Conservation (phyloP, 805 yeast species). For the Lipomyces oligophaga region DNA sequence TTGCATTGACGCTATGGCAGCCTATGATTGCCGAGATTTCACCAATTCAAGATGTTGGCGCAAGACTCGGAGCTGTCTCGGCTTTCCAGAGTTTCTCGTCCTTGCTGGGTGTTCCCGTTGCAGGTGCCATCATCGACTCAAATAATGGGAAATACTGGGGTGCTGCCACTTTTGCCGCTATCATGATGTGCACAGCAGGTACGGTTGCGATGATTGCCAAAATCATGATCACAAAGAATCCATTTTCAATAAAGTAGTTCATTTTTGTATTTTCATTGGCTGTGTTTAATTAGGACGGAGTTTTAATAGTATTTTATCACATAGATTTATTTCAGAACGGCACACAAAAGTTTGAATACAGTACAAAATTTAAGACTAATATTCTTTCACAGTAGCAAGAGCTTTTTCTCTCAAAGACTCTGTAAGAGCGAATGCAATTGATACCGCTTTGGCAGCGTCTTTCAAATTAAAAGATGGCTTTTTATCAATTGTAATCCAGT, state of each 20-base stretch:
- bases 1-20: conserved; percentile 37
- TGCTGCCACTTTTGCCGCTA: conserved; percentile 29
- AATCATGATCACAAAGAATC: conserved; percentile 3
- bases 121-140: conserved; percentile 32
- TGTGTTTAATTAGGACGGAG: no score
- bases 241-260: conserved; percentile 18
- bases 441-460: conserved; percentile 30
- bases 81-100: conserved; percentile 51
- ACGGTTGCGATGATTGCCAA: conserved; percentile 4
- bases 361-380: no score
- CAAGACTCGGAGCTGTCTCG: conserved; percentile 59
- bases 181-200: conserved; percentile 18
- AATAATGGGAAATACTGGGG: conserved; percentile 27
- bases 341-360: no score
- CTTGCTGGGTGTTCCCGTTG: conserved; percentile 36
- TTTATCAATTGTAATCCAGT: conserved; percentile 23
- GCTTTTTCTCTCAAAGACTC: conserved; percentile 8
- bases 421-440: conserved; percentile 24
- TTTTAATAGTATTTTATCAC: no score
- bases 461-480: conserved; percentile 19
- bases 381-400: not conserved
- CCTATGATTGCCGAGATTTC: conserved; percentile 35
- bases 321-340: no score
- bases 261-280: not conserved
- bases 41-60: conserved; percentile 33